Base-by-base conservation (phyloP, 352 stramenopile species). In the Salisapilia sapeloensis region DNA sequence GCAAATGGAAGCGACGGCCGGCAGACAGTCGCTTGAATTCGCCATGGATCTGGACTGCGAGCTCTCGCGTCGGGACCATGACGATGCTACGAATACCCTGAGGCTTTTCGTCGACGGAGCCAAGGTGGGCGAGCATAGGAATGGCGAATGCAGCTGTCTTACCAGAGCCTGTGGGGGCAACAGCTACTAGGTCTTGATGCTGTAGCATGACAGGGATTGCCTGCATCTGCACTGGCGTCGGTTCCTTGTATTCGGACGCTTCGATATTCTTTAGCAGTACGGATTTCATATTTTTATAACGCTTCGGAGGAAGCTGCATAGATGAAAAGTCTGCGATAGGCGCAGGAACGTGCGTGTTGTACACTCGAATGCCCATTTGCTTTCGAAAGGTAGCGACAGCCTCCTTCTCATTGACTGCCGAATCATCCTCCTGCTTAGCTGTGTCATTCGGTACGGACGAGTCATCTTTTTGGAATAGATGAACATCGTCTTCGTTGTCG, bases 161-260 rank as follows among this genome's bases (percentile, higher is more conserved):
- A 46, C 95, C 93, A 1, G 78, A 96, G 22, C 93, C 94, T 16
- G 95, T 99, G 6, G 95, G 94, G 7, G 95, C 94, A 16, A 82
- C 92, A 5, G 78, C 94, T 17, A 99, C 69, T 27, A 98, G 60
- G 56, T 99, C 95, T 32, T 84, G 74, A 25, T 69, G 60, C 10
- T 69, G 56, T 6, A 96, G 42, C 35, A 97, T 44, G 24, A 71
- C 74, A 21, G 92, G 90, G 32, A 97, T 92, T 13, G 84, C 69
- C 53, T 96, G 86, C 95, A 99, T 99, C 57, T 99, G 96, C 46
- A 99, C 96, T 3, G 95, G 67, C 27, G 94, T 99, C 2, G 96
- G 96, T 48, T 99, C 94, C 48, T 96, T 97, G 83, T 96, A 99
- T 44, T 86, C 69, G 16, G 76, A 92, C 6, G 50, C 55, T 33